Evolutionary conservation across 441 rosid species (phyloP).

Genomic region (Gossypium schwendimanii): DNA sequence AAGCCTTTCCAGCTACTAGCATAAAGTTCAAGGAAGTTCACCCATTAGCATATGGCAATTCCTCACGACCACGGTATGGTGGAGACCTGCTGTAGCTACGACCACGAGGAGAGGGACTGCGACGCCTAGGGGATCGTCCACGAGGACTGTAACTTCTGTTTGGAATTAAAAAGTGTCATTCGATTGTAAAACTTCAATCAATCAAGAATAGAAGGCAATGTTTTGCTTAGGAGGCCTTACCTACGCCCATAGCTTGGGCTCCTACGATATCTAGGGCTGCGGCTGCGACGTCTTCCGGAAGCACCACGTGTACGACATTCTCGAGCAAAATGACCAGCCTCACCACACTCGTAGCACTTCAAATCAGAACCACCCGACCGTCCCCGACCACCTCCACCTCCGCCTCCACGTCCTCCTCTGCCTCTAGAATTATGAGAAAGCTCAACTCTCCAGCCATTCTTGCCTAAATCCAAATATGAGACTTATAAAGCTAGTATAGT

Average conservation of each 20-base stretch:
- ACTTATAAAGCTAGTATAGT: not conserved
- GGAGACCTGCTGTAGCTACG: conserved; percentile 68
- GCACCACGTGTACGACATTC: conserved; percentile 64
- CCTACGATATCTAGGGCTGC: conserved; percentile 63
- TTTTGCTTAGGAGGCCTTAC: conserved; percentile 18
- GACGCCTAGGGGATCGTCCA: conserved; percentile 59
- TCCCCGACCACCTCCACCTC: conserved; percentile 51
- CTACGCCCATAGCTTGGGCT: conserved; percentile 73
- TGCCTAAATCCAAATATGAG: conserved; percentile 30
- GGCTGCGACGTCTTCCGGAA: conserved; percentile 57
- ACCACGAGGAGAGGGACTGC: conserved; percentile 56
- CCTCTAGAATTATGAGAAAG: conserved; percentile 64
- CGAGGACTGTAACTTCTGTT: conserved; percentile 67
- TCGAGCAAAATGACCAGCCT: conserved; percentile 77
- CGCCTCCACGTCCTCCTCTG: conserved; percentile 47
- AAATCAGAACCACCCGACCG: conserved; percentile 71
- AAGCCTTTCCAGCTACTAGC: not conserved
- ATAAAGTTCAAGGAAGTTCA: conserved; percentile 20
- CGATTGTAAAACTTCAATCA: not conserved
- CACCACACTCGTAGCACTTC: conserved; percentile 76
- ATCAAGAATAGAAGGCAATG: not conserved
- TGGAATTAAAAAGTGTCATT: conserved; percentile 7
- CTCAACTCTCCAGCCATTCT: conserved; percentile 73
- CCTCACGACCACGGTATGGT: conserved; percentile 49
- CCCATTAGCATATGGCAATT: conserved; percentile 62